Base-by-base conservation (phyloP, 1,284 basidiomycete species). In the Schizopora paradoxa region DNA sequence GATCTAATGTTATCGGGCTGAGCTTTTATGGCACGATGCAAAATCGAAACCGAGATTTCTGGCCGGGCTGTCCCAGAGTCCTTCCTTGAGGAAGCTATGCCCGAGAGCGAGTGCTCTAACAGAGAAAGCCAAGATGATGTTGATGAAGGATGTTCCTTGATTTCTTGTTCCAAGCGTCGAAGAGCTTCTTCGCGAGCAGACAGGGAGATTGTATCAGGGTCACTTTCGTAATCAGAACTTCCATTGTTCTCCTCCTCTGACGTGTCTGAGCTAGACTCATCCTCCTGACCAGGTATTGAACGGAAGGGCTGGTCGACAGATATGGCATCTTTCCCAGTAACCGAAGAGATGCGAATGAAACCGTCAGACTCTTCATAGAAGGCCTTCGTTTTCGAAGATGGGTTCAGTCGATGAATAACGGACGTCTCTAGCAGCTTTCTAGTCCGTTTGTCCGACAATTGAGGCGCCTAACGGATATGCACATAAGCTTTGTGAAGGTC, bases 21-120 rank as follows among this genome's bases (percentile, higher is more conserved):
- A 0, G 74, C 74, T 21, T 67, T 59, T 8, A 89, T 58, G 0
- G 88, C 86, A 38, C 82, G 79, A 0, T 69, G 62, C 21, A 91
- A 66, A 25, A 91, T 69, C 0, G 86, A 76, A 4, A 84, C 56
- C 2, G 82, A 66, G 50, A 89, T 79, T 52, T 91, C 86, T 4
- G 80, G 72, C 23, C 82, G 77, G 26, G 76, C 72, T 61, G 73
- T 77, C 7, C 67, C 64, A 4, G 82, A 74, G 56, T 85, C 83
- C 62, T 82, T 86, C 1, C 81, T 79, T 0, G 67, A 62, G 23
- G 70, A 46, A 3, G 85, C 76, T 29, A 83, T 67, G 6, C 73
- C 70, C 0, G 75, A 76, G 25, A 85, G 62, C 1, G 77, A 77
- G 47, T 79, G 73, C 1, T 73, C 70, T 18, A 89, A 62, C 16